Evolutionary conservation across 1,284 basidiomycete genomes (phyloP), one percentile per base, ranked within the genome.

Genomic region (Leccinum colubrinum): DNA sequence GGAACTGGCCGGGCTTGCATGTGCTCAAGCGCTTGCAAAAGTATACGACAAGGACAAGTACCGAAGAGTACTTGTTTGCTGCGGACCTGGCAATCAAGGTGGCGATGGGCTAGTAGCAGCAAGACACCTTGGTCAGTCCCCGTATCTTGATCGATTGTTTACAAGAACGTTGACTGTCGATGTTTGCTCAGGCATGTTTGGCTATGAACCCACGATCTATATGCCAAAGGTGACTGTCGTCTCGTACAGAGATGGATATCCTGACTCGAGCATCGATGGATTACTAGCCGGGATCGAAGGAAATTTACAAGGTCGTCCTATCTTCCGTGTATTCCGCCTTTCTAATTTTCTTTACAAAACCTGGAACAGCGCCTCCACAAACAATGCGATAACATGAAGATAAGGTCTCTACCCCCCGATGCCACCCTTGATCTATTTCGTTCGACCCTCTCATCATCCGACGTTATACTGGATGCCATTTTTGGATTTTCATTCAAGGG

Each of bases 41-140:
- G 87, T 88, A 2, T 98, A 93, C 72, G 82, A 82, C 25, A 85
- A 81, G 33, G 80, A 85, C 2, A 84, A 80, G 57, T 85, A 92
- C 72, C 81, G 81, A 25, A 84, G 85, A 6, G 93, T 98, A 4
- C 81, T 99, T 30, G 93, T 99, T 1, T 95, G 93, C 67, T 97
- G 95, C 72, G 97, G 97, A 7, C 96, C 97, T 0, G 97, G 97
- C 30, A 97, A 97, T 70, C 95, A 97, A 82, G 95, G 97, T 11
- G 97, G 97, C 4, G 97, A 99, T 76, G 97, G 97, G 2, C 81
- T 99, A 0, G 97, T 98, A 3, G 97, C 97, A 14, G 97, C 97
- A 37, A 82, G 97, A 30, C 97, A 99, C 76, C 83, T 99, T 4
- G 86, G 93, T 93, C 65, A 65, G 83, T 58, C 41, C 51, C 17